Conservation (phyloP, 176 grass and related monocot species). For the Oryza rufipogon region DNA sequence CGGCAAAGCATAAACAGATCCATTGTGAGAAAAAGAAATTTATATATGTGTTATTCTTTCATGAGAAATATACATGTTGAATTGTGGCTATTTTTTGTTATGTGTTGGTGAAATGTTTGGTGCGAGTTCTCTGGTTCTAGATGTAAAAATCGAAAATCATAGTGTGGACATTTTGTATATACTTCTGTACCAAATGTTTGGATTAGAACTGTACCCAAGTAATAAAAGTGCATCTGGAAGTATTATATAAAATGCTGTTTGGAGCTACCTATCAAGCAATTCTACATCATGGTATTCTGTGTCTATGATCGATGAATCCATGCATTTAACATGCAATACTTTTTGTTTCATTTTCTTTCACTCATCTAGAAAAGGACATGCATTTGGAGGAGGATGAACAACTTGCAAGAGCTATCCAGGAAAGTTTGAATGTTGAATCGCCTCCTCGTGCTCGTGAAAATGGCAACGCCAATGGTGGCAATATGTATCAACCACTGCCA, state of each 20-base stretch:
- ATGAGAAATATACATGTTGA: not conserved
- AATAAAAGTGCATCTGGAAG: constrained; percentile 21
- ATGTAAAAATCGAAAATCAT: constrained; percentile 8
- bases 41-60: not conserved
- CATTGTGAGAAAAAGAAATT: not conserved
- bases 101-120: not conserved
- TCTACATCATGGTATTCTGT: not conserved
- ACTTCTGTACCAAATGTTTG: constrained; percentile 1
- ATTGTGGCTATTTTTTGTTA: not conserved
- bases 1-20: constrained; percentile 17
- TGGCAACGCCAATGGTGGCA: constrained; percentile 47
- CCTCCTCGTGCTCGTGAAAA: constrained; percentile 61
- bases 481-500: constrained; percentile 60
- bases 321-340: constrained; percentile 27
- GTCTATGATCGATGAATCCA: not conserved
- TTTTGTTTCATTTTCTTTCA: constrained; percentile 40
- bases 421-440: constrained; percentile 84
- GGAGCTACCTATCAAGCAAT: not conserved
- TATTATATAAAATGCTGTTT: constrained; percentile 4
- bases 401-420: constrained; percentile 96
- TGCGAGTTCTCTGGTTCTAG: not conserved
- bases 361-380: constrained; percentile 58
- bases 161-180: constrained; percentile 15
- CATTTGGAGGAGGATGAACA: constrained; percentile 94
- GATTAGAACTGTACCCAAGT: constrained; percentile 1